These are phyloP conservation scores for Blastobotrys muscicola DNA, from an alignment of 805 yeast genomes.

Conservation along the genomic window DNA sequence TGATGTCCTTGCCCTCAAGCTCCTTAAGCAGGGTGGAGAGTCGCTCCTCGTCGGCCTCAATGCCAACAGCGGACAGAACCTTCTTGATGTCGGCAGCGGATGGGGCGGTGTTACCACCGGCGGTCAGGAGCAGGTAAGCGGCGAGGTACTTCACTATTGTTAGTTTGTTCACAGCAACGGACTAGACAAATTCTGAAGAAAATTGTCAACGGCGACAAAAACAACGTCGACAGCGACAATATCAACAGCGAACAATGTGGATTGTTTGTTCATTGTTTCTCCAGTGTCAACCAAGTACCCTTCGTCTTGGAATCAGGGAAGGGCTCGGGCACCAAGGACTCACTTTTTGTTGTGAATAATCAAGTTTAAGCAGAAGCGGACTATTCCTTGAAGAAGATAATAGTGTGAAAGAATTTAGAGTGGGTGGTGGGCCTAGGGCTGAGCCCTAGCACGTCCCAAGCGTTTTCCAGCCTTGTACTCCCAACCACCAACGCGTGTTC, in stretches of 20 bases:
- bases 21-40: conserved; percentile 70
- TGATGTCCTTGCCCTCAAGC: conserved; percentile 87
- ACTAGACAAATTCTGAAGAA: background rate
- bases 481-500: no score
- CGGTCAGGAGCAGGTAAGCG: conserved; percentile 96
- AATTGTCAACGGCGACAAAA: no score
- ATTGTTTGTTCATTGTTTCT: no score
- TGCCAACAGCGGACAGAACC: conserved; percentile 89
- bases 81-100: conserved; percentile 83
- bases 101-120: conserved; percentile 94
- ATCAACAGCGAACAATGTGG: background rate
- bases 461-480: no score
- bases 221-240: background rate
- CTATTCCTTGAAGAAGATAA: conserved; percentile 51
- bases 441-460: no score
- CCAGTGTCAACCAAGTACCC: no score
- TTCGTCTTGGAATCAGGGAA: background rate
- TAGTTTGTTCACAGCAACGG: background rate
- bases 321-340: conserved; percentile 4
- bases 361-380: conserved; percentile 58
- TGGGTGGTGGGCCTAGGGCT: no score
- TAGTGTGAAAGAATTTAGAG: no score
- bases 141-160: conserved; percentile 91
- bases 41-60: conserved; percentile 88
- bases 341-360: conserved; percentile 16